These are phyloP conservation scores for Coemansia linderi DNA, from an alignment of 371 early-diverging fungal genomes.

Conservation along the genomic window DNA sequence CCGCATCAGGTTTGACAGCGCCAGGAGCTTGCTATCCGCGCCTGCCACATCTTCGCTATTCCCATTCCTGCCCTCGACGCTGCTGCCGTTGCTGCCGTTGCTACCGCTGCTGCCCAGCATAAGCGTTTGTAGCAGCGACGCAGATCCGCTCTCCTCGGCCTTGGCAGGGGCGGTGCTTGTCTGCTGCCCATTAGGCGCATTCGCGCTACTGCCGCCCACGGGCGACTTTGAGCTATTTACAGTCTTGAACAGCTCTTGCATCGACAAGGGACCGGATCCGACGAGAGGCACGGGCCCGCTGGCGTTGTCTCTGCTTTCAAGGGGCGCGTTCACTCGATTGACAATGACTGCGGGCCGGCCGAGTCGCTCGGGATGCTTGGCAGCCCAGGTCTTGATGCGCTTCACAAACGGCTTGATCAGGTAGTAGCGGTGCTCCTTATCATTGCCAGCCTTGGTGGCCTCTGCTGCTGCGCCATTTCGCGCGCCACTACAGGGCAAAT, in stretches of 20 bases:
- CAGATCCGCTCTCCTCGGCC: slow-evolving; percentile 4
- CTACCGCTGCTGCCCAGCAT: slow-evolving; percentile 14
- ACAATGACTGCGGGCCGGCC: slow-evolving; percentile 27
- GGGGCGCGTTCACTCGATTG: slow-evolving; percentile 8
- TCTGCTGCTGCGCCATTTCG: slow-evolving; percentile 18
- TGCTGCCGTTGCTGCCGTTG: slow-evolving; percentile 4
- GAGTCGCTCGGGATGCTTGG: slow-evolving; percentile 37
- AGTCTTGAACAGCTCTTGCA: slow-evolving; percentile 42
- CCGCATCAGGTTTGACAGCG: slow-evolving; percentile 29
- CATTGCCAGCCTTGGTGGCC: slow-evolving; percentile 10
- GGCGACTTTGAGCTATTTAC: slow-evolving; percentile 26
- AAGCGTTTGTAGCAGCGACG: slow-evolving; percentile 38
- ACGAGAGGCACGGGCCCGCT: slow-evolving; percentile 1
- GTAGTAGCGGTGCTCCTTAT: slow-evolving; percentile 57
- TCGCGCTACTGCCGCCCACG: background rate
- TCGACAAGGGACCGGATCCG: slow-evolving; percentile 28
- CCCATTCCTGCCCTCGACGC: background rate
- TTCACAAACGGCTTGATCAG: slow-evolving; percentile 61
- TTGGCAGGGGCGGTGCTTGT: background rate
- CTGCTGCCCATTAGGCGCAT: slow-evolving; percentile 1
- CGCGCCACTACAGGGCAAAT: slow-evolving; percentile 55
- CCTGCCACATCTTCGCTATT: background rate
- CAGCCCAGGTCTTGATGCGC: slow-evolving; percentile 44
- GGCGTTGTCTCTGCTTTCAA: background rate
- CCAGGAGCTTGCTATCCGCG: slow-evolving; percentile 14